phyloP scores from a whole-genome alignment of 2,329 filamentous ascomycete genomes.

The Colletotrichum cuscutae region DNA sequence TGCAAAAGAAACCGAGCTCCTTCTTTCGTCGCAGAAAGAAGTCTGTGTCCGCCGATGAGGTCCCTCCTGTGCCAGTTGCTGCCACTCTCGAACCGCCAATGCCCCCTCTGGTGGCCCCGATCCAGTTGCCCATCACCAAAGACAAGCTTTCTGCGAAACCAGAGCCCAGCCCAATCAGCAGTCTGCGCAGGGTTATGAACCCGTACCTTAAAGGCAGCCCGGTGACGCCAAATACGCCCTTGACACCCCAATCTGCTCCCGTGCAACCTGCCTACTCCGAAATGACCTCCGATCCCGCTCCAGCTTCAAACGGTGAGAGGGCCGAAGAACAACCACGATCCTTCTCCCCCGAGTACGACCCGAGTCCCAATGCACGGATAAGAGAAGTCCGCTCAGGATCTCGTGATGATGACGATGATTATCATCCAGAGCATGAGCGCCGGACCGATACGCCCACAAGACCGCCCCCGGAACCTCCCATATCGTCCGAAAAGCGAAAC shows the following conservation, averaged over 20 bases:
- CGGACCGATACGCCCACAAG: constrained; percentile 49
- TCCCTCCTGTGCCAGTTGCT: constrained; percentile 67
- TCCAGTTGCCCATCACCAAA: constrained; percentile 45
- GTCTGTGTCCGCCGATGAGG: constrained; percentile 76
- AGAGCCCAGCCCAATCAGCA: constrained; percentile 76
- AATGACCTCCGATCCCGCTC: constrained; percentile 13
- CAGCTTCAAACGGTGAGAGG: constrained; percentile 5
- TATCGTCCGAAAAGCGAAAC: constrained; percentile 46
- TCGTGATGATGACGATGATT: constrained; percentile 37
- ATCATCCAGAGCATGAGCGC: constrained; percentile 14
- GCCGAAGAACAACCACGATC: constrained; percentile 58
- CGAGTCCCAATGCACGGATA: constrained; percentile 77
- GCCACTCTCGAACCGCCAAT: constrained; percentile 49
- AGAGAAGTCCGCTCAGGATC: constrained; percentile 67
- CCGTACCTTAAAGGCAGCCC: constrained; percentile 71
- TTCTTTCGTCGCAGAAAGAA: constrained; percentile 96
- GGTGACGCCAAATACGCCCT: constrained; percentile 30
- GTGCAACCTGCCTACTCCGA: constrained; percentile 14
- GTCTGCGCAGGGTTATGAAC: constrained; percentile 86
- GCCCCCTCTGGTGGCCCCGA: constrained; percentile 46
- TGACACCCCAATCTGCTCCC: constrained; percentile 15
- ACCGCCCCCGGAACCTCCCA: constrained; percentile 45
- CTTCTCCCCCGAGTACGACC: constrained; percentile 81
- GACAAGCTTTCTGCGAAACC: constrained; percentile 45
- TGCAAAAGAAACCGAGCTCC: constrained; percentile 92